Conservation (phyloP, 495 filamentous ascomycete genomes). For the Penicillium alfredii region DNA sequence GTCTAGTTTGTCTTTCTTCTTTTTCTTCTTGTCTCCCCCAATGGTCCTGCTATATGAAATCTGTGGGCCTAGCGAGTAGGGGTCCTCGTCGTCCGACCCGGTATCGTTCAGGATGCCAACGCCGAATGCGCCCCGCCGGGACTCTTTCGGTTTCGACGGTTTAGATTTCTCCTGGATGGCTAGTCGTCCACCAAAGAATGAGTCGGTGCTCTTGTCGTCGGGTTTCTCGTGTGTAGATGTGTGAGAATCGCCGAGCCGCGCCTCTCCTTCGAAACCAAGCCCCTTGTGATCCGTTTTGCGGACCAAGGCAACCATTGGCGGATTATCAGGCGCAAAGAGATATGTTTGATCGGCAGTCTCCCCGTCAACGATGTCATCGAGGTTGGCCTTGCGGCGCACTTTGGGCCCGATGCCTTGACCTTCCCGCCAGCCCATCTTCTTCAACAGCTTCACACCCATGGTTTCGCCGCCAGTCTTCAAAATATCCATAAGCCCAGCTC, state of each 20-base stretch:
- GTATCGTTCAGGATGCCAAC: slow-evolving; percentile 90
- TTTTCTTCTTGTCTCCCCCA: slow-evolving; percentile 82
- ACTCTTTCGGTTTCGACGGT: slow-evolving; percentile 43
- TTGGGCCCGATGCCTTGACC: slow-evolving; percentile 91
- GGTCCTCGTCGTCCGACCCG: slow-evolving; percentile 96
- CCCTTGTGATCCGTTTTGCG: slow-evolving; percentile 78
- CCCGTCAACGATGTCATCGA: slow-evolving; percentile 46
- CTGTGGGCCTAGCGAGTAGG: slow-evolving; percentile 83
- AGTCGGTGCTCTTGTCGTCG: slow-evolving; percentile 46
- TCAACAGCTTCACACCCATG: slow-evolving; percentile 81
- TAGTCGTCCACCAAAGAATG: slow-evolving; percentile 38
- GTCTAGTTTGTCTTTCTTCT: slow-evolving; percentile 49
- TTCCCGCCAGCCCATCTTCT: slow-evolving; percentile 93
- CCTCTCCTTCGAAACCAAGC: slow-evolving; percentile 70
- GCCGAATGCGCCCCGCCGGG: slow-evolving; percentile 65
- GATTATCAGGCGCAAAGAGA: slow-evolving; percentile 86
- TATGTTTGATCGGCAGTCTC: slow-evolving; percentile 48
- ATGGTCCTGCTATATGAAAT: slow-evolving; percentile 86
- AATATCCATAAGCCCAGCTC: slow-evolving; percentile 65
- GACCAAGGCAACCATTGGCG: slow-evolving; percentile 65
- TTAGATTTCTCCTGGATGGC: slow-evolving; percentile 24
- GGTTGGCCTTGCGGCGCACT: slow-evolving; percentile 65
- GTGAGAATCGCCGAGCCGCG: slow-evolving; percentile 38
- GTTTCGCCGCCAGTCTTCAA: slow-evolving; percentile 74
- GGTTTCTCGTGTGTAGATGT: slow-evolving; percentile 31